Percentiles rank a stretch among this genome's conserved stretches.
Conservation (phyloP, 164 flowering plant species). For the Tetracentron sinense region DNA sequence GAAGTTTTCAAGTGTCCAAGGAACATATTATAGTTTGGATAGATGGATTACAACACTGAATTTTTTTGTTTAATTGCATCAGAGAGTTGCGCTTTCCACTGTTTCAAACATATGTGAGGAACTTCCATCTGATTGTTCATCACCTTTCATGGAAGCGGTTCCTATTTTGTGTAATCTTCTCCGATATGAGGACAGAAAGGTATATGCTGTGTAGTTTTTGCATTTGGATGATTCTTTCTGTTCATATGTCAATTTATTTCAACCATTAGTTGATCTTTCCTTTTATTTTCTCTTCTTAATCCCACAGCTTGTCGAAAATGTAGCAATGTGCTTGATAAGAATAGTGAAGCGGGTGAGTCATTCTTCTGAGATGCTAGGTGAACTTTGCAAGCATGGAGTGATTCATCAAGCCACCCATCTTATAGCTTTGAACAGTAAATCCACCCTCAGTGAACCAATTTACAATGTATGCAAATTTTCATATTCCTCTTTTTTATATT, state of each 20-base stretch:
- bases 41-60: not conserved
- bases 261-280: not conserved
- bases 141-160: slow-evolving; percentile 72
- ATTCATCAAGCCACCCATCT: slow-evolving; percentile 55
- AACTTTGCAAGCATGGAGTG: slow-evolving; percentile 67
- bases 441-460: slow-evolving; percentile 43
- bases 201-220: slow-evolving; percentile 12
- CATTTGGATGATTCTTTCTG: not conserved
- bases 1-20: not conserved
- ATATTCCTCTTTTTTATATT: not conserved
- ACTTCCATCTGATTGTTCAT: slow-evolving; percentile 57
- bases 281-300: slow-evolving; percentile 7
- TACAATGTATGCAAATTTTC: slow-evolving; percentile 44
- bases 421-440: slow-evolving; percentile 47
- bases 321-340: slow-evolving; percentile 60
- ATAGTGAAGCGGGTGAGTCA: slow-evolving; percentile 46
- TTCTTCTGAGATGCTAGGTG: slow-evolving; percentile 57
- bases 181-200: slow-evolving; percentile 83
- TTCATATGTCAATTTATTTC: not conserved
- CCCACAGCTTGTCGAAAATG: slow-evolving; percentile 78
- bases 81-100: slow-evolving; percentile 79
- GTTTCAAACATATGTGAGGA: slow-evolving; percentile 83
- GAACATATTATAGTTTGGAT: not conserved
- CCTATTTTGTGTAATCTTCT: slow-evolving; percentile 85
- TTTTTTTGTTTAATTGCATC: slow-evolving; percentile 8